phyloP scores from a whole-genome alignment of 192 early-diverging fungal species.

The Linnemannia schmuckeri region DNA sequence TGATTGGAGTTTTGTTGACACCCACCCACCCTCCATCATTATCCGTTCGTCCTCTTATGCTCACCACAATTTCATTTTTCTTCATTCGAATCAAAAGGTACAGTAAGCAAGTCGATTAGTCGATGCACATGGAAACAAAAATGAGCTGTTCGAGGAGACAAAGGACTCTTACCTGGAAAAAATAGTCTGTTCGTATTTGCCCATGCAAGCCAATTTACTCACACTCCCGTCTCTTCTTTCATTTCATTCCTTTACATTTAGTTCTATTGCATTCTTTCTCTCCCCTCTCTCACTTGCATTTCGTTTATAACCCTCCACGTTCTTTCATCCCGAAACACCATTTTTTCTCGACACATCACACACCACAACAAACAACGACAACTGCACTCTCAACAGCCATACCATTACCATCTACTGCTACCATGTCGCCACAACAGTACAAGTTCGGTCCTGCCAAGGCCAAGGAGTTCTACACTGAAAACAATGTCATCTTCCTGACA shows the following conservation, averaged over 20 bases:
- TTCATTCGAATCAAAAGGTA: background rate
- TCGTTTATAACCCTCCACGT: background rate
- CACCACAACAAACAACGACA: background rate
- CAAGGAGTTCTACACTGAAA: constrained; percentile 44
- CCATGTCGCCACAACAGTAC: constrained; percentile 13
- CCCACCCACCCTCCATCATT: background rate
- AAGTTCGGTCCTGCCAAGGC: constrained; percentile 41
- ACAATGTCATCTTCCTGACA: constrained; percentile 62
- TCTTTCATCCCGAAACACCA: background rate
- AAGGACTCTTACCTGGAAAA: background rate
- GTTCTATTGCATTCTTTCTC: background rate
- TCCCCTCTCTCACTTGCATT: background rate
- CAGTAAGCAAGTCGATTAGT: background rate
- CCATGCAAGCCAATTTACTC: background rate
- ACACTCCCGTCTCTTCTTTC: background rate
- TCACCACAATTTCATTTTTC: background rate
- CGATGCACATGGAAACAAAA: background rate
- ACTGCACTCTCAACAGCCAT: background rate
- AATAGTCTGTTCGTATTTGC: background rate
- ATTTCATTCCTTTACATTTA: background rate
- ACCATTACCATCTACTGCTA: background rate
- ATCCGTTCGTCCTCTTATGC: background rate
- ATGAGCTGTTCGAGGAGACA: background rate
- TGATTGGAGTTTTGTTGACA: background rate
- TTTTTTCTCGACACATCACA: background rate